phyloP scores from a whole-genome alignment of 129 eudicot species.

The Ambrosia trifida region DNA sequence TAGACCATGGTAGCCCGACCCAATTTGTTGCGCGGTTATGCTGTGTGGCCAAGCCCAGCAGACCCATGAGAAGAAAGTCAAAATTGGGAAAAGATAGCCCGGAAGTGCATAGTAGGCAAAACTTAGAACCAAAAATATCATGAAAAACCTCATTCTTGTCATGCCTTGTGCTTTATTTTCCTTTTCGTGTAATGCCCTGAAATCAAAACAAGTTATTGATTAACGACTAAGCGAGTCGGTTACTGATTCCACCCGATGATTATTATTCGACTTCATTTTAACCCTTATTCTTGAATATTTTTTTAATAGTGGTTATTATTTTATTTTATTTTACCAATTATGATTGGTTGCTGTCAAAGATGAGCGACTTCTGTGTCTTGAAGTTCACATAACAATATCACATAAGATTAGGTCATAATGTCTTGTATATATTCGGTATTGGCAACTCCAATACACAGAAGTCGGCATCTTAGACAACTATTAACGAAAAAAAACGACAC shows the following conservation, averaged over 20 bases:
- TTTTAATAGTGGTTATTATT: too few species aligned
- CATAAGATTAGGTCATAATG: too few species aligned
- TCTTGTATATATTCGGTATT: too few species aligned
- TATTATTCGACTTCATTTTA: conserved; percentile 15
- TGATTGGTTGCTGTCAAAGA: too few species aligned
- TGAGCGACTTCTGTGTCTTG: too few species aligned
- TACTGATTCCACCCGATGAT: background rate
- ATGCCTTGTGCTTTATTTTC: conserved; percentile 58
- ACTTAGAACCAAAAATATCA: conserved; percentile 64
- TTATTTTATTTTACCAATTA: too few species aligned
- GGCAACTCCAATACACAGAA: too few species aligned
- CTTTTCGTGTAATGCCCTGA: conserved; percentile 91
- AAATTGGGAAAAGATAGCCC: conserved; percentile 82
- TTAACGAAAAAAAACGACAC: too few species aligned
- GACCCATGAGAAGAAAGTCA: conserved; percentile 96
- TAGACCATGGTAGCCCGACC: conserved; percentile 86
- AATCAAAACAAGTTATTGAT: background rate
- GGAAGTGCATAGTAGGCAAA: conserved; percentile 85
- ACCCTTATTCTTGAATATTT: background rate
- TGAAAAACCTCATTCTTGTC: conserved; percentile 84
- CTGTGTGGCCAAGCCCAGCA: conserved; percentile 92
- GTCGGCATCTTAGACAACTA: too few species aligned
- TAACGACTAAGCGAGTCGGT: background rate
- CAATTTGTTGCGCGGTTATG: conserved; percentile 88
- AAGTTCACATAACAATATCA: too few species aligned